Conservation (phyloP, 2,329 filamentous ascomycete genomes). For the Aspergillus ibericus region DNA sequence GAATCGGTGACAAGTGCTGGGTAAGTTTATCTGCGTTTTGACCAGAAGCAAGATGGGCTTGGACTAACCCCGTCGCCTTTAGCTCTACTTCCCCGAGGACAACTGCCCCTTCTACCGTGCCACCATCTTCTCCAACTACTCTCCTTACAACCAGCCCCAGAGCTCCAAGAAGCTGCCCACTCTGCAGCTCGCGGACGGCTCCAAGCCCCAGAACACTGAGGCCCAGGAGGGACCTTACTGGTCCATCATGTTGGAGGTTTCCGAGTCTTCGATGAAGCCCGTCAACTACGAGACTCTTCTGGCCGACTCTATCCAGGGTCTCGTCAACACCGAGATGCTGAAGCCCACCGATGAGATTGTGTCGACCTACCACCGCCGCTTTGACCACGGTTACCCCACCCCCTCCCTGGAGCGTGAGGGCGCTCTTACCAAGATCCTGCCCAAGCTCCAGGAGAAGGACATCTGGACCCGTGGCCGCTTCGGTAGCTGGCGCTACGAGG, state of each 20-base stretch:
- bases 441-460: conserved; percentile 84
- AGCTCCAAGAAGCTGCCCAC: conserved; percentile 82
- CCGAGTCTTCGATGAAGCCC: conserved; percentile 92
- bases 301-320: conserved; percentile 88
- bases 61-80: neutral
- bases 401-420: conserved; percentile 93
- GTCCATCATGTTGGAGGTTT: conserved; percentile 99
- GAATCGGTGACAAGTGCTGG: conserved; percentile 99
- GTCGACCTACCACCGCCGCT: conserved; percentile 95
- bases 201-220: conserved; percentile 70
- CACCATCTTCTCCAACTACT: conserved; percentile 99
- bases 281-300: conserved; percentile 83
- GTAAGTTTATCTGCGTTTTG: conserved; percentile 46
- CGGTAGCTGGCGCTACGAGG: conserved; percentile 97
- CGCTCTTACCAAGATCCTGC: conserved; percentile 86
- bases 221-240: conserved; percentile 92
- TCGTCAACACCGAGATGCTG: conserved; percentile 98
- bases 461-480: conserved; percentile 97
- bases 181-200: conserved; percentile 79
- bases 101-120: conserved; percentile 99
- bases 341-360: conserved; percentile 89
- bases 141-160: conserved; percentile 93
- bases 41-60: neutral
- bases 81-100: conserved; percentile 98
- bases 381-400: conserved; percentile 97